Percentiles rank a stretch among this genome's conserved stretches.
These are phyloP conservation scores for Leptodermis oblonga DNA, from an alignment of 257 asterid genomes.

Conservation along the genomic window DNA sequence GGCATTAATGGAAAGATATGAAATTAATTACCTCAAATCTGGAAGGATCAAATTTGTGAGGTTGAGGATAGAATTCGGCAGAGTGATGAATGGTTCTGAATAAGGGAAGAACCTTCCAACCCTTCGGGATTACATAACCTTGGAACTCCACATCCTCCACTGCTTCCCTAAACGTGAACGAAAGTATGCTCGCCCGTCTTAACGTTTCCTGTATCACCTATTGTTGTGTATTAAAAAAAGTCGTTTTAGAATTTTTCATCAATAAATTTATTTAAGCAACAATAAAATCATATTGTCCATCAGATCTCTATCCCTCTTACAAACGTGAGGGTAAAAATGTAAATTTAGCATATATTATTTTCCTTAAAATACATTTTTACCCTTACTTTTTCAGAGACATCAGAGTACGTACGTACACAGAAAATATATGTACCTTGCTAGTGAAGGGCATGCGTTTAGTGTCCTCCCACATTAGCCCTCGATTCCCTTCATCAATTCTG, in stretches of 20 bases:
- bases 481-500: slow-evolving; percentile 25
- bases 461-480: slow-evolving; percentile 63
- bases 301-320: no score
- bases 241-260: no score
- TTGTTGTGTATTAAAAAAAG: no score
- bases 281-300: no score
- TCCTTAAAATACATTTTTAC: no score
- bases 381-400: no score
- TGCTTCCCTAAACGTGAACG: slow-evolving; percentile 77
- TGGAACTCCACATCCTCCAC: slow-evolving; percentile 59
- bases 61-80: slow-evolving; percentile 58
- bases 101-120: slow-evolving; percentile 81
- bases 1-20: neutral
- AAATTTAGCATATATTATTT: no score
- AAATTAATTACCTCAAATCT: slow-evolving; percentile 54
- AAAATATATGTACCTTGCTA: slow-evolving; percentile 30
- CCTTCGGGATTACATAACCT: slow-evolving; percentile 67
- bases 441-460: slow-evolving; percentile 57
- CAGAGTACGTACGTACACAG: no score
- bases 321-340: no score
- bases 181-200: slow-evolving; percentile 59
- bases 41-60: slow-evolving; percentile 64
- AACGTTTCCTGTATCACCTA: slow-evolving; percentile 72
- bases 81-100: slow-evolving; percentile 64
- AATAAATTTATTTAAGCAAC: no score